Base-by-base conservation (phyloP, 2,329 filamentous ascomycete species). In the Phaeosphaeria sp. region DNA sequence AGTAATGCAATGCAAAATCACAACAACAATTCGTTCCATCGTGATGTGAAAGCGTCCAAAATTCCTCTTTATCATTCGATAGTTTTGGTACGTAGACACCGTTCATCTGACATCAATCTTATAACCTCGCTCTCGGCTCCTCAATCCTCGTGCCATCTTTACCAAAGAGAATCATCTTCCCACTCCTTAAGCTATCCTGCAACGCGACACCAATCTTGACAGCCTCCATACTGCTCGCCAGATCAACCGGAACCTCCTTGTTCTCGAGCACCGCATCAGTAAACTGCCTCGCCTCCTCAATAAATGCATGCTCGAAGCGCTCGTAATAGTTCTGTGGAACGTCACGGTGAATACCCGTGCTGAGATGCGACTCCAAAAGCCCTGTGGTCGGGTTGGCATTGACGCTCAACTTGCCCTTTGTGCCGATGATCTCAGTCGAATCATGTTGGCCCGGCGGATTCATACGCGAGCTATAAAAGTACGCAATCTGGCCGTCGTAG, bases 381-480 rank as follows among this genome's bases (percentile, higher is more conserved):
- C 84, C 84, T 1, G 73, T 76, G 47, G 78, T 76, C 5, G 87
- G 87, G 62, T 87, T 83, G 6, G 79, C 81, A 66, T 90, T 90
- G 59, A 90, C 80, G 0, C 81, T 77, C 6, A 90, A 68, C 72
- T 89, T 90, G 42, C 88, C 87, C 64, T 83, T 81, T 1, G 88
- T 90, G 13, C 87, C 88, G 54, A 90, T 87, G 60, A 90, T 84
- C 75, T 90, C 87, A 0, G 87, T 89, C 57, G 82, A 84, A 71
- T 90, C 88, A 60, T 89, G 84, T 73, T 90, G 87, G 0, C 88
- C 88, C 0, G 85, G 83, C 0, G 87, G 85, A 84, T 90, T 90
- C 85, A 89, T 90, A 15, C 87, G 81, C 10, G 81, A 84, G 43
- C 80, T 82, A 72, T 87, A 90, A 59, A 89, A 84, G 69, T 89